Evolutionary conservation across 1,284 basidiomycete genomes (phyloP), one percentile per base, ranked within the genome.

Genomic region (Microstroma glucosiphilum): DNA sequence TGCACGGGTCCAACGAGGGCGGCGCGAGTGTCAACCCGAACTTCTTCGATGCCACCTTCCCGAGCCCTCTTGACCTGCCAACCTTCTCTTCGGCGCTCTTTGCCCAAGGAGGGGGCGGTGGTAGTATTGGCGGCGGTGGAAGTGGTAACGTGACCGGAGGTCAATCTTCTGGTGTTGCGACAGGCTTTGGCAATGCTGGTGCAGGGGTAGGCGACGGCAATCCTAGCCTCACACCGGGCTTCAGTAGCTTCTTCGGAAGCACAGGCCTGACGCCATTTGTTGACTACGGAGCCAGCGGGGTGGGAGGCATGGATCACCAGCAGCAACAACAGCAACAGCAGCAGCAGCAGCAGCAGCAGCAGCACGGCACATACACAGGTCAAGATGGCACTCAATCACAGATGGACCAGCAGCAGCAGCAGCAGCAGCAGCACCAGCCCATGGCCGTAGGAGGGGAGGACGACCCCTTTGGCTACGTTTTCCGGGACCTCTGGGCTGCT

Each of bases 201-300:
- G 13, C 17, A 17, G 43, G 43, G 3, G 30, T 3, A 37, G 30
- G 30, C 4, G 30, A 37, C 9, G 30, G 30, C 30, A 37, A 37
- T 37, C 21, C 43, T 6, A 48, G 17, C 6, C 43, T 48, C 6
- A 48, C 43, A 21, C 43, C 43, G 12, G 43, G 43, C 15, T 48
- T n/a, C 43, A 17, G 17, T 12, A 21, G 13, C 12, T 12, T 48
- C 15, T 48, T 48, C 12, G 43, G 17, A 6, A 21, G 43, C 17
- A n/a, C 43, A n/a, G 43, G 43, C 43, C 43, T 48, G 43, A 48
- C 43, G 43, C 43, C 43, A n/a, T 48, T n/a, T 21, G 17, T 48
- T 12, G 43, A 48, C 43, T 21, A 17, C 43, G 15, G 17, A 6
- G 43, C 12, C 4, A 12, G 21, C 43, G 21, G 15, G 6, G 43